Base-by-base conservation (phyloP, 441 rosid genomes). In the Croton laevigatus region DNA sequence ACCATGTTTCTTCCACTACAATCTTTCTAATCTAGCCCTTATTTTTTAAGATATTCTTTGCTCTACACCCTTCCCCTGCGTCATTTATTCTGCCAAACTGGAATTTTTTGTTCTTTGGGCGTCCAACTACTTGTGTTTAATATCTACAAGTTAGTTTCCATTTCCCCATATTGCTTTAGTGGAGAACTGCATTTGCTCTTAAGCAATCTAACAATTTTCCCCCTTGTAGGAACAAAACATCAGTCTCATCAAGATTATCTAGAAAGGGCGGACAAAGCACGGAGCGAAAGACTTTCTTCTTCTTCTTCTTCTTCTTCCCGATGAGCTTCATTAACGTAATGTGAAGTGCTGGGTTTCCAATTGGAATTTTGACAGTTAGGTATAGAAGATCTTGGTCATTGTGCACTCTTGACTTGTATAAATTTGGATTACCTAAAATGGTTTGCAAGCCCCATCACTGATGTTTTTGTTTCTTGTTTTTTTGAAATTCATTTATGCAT, bases 181-280 rank as follows among this genome's bases (percentile, higher is more conserved):
- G 7, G 49, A 45, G 20, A 12, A 38, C 12, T 20, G 27, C 34
- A 5, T 67, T 3, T 4, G 20, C 9, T 6, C 27, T 23, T 53
- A 23, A 51, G 45, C 58, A 51, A 38, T 19, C 23, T 40, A 40
- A 58, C 12, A 59, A 67, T 52, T 71, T 61, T 59, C 46, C 44
- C 64, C 62, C 23, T 69, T 70, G 68, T 74, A 91, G 96, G 92
- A 51, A 42, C 91, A 44, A 87, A 85, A 87, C 93, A 91, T 69
- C 83, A 73, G 58, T 91, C 97, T 0, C 93, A 89, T 72, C 97
- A 91, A 85, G 97, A 91, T 76, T 91, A 91, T 81, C 23, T 91
- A 91, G 96, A 91, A 65, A 89, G 74, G 52, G 97, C 96, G 0
- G 96, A 91, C 73, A 87, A 82, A 78, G 96, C 94, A 68, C 79